Conservation (phyloP, 176 grass and related monocot genomes). For the Carex kokanica region DNA sequence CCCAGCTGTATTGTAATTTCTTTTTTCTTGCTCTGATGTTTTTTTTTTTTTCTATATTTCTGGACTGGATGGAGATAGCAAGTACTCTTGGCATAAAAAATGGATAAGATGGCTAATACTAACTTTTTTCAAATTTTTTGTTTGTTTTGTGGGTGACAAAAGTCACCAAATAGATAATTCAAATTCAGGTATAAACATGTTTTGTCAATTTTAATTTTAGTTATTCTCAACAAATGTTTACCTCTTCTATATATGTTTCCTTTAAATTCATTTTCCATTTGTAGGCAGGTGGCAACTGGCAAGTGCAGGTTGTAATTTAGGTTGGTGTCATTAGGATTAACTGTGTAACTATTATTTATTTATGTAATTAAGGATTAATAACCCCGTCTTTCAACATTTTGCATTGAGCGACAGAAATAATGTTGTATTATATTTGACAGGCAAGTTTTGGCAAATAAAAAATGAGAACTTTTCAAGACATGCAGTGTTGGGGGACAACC, state of each 20-base stretch:
- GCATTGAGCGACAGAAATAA: too few relatives aligned
- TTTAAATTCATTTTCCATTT: neutral
- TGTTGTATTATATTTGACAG: too few relatives aligned
- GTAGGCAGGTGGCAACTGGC: neutral
- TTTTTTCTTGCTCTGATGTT: neutral
- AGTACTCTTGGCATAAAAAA: neutral
- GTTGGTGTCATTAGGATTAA: neutral
- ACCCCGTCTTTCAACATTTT: too few relatives aligned
- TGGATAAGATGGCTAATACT: neutral
- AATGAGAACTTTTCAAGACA: too few relatives aligned
- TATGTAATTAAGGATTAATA: too few relatives aligned
- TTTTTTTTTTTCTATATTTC: neutral
- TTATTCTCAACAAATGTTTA: neutral
- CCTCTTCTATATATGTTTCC: neutral
- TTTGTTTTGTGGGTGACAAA: neutral
- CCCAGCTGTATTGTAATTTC: constrained; percentile 13
- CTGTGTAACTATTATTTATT: neutral
- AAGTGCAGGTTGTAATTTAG: neutral
- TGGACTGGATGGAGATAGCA: neutral
- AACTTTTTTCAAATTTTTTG: neutral
- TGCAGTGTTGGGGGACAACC: too few relatives aligned
- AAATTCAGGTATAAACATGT: neutral
- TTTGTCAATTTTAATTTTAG: neutral
- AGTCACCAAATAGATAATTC: neutral
- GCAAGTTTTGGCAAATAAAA: too few relatives aligned